A percentile compares a stretch with the other conserved stretches of the same genome.
Conservation (phyloP, 768 basidiomycete species). For the Kwoniella dejecticola region DNA sequence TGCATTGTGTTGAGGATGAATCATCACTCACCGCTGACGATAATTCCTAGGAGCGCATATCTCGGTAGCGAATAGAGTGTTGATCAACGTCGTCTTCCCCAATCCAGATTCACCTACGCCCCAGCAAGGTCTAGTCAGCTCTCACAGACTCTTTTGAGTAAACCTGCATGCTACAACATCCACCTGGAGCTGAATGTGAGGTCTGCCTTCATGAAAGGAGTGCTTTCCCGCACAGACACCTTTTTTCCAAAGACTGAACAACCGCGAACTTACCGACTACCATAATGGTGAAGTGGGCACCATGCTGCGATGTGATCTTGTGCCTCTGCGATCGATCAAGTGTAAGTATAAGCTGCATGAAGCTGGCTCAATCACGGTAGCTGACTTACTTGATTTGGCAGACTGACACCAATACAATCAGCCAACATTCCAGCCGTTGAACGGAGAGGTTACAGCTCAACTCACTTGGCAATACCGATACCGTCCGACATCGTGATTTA, state of each 20-base stretch:
- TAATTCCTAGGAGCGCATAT: slow-evolving; percentile 90
- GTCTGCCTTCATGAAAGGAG: background rate
- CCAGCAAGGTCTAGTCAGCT: background rate
- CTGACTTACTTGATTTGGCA: slow-evolving; percentile 87
- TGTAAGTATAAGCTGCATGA: slow-evolving; percentile 14
- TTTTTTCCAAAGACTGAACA: background rate
- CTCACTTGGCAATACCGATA: slow-evolving; percentile 56
- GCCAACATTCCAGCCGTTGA: background rate
- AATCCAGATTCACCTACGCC: slow-evolving; percentile 88
- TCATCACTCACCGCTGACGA: slow-evolving; percentile 52
- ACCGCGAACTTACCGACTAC: slow-evolving; percentile 86
- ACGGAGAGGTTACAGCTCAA: background rate
- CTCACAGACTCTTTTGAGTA: no score
- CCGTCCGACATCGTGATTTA: slow-evolving; percentile 45
- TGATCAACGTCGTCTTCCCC: slow-evolving; percentile 96
- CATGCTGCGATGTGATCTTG: slow-evolving; percentile 97
- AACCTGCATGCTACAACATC: no score
- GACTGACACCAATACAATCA: slow-evolving; percentile 60
- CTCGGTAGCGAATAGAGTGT: slow-evolving; percentile 98
- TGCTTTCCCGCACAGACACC: background rate
- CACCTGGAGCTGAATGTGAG: no score
- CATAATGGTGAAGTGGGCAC: slow-evolving; percentile 98
- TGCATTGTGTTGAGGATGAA: no score
- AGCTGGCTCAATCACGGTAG: background rate
- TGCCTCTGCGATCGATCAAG: slow-evolving; percentile 68